These are phyloP conservation scores for Mucor plumbeus DNA, from an alignment of 371 early-diverging fungal genomes.

Conservation along the genomic window DNA sequence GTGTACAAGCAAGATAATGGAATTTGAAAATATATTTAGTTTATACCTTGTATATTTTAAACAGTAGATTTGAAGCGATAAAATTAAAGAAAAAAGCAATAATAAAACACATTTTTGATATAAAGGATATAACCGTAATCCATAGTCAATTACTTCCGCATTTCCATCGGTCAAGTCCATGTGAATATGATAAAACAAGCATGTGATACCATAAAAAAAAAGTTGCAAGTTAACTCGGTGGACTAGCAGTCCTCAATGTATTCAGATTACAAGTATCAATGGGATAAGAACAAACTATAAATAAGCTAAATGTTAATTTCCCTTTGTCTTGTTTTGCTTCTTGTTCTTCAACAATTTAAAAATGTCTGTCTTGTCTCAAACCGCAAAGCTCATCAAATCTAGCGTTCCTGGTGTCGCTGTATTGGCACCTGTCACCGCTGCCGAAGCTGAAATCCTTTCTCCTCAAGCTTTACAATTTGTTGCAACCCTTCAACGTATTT, in stretches of 20 bases:
- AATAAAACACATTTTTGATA: conserved; percentile 1
- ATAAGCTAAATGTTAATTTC: background rate
- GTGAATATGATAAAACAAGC: conserved; percentile 28
- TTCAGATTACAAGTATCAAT: conserved; percentile 4
- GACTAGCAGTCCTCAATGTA: conserved; percentile 13
- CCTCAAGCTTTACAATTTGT: conserved; percentile 84
- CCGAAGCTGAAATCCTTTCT: conserved; percentile 74
- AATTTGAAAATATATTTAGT: conserved; percentile 7
- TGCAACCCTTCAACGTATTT: conserved; percentile 86
- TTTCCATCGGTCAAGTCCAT: conserved; percentile 23
- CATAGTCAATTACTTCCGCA: conserved; percentile 16
- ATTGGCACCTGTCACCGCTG: conserved; percentile 40
- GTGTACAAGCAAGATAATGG: conserved; percentile 12
- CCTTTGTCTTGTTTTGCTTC: conserved; percentile 13
- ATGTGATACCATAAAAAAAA: conserved; percentile 28
- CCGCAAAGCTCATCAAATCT: conserved; percentile 19
- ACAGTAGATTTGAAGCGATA: background rate
- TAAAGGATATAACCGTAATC: conserved; percentile 12
- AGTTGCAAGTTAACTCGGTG: conserved; percentile 11
- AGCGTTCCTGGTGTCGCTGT: conserved; percentile 39
- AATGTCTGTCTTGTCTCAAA: conserved; percentile 16
- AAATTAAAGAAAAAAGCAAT: conserved; percentile 8
- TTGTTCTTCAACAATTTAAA: conserved; percentile 3
- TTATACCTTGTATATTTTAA: conserved; percentile 3
- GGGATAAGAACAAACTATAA: background rate